Evolutionary conservation across 441 rosid species (phyloP).

Genomic region (Breynia disticha): DNA sequence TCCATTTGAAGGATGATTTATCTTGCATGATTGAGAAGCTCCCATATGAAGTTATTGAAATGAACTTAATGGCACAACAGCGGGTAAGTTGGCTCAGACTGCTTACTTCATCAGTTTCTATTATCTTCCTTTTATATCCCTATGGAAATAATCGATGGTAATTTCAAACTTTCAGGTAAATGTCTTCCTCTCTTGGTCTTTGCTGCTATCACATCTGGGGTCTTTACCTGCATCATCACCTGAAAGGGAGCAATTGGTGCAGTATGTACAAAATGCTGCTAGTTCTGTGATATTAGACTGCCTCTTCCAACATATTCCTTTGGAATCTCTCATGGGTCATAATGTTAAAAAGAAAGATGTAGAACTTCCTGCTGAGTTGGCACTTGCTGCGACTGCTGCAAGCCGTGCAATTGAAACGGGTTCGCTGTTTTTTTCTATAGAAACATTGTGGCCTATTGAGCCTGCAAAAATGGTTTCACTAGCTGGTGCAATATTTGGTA

Average conservation of each 20-base stretch:
- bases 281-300: conserved; percentile 62
- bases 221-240: conserved; percentile 59
- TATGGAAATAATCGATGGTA: background rate
- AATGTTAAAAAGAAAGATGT: conserved; percentile 65
- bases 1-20: conserved; percentile 60
- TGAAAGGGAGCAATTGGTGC: conserved; percentile 66
- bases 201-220: conserved; percentile 65
- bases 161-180: conserved; percentile 52
- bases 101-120: background rate
- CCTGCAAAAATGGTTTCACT: conserved; percentile 58
- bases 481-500: conserved; percentile 82
- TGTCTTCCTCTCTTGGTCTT: conserved; percentile 76
- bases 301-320: conserved; percentile 88
- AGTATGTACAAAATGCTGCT: conserved; percentile 66
- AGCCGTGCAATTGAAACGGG: conserved; percentile 56
- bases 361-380: conserved; percentile 45
- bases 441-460: conserved; percentile 78
- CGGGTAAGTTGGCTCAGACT: conserved; percentile 39
- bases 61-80: conserved; percentile 54
- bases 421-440: conserved; percentile 49
- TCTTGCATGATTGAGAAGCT: conserved; percentile 58
- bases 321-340: conserved; percentile 44
- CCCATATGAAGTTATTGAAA: conserved; percentile 59
- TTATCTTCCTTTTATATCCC: background rate
- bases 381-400: conserved; percentile 68